Evolutionary conservation across 2,329 filamentous ascomycete species (phyloP), one percentile per base, ranked within the genome.

Genomic region (Calonectria hawksworthii): DNA sequence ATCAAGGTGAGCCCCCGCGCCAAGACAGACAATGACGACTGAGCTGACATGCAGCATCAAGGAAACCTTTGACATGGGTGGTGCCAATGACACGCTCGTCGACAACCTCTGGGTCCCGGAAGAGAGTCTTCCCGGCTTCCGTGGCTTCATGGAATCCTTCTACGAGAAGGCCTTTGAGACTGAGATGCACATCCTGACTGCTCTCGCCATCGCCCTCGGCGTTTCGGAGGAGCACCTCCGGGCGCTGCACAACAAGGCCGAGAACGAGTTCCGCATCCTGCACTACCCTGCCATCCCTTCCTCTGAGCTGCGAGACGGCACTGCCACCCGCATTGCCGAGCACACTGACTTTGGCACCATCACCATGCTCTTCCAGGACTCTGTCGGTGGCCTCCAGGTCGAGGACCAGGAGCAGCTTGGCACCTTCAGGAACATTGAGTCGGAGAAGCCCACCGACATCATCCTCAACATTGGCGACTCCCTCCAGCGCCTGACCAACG

Each of bases 201-300:
- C 94, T 9, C 94, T 96, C 72, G 94, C 94, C 1, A 86, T 95
- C 18, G 95, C 94, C 0, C 91, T 96, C 88, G 92, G 90, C 1
- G 86, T 96, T 10, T 89, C 92, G 0, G 89, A 92, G 77, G 82
- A 82, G 3, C 96, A 93, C 87, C 96, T 98, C 79, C 94, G 96
- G 79, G 81, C 84, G 9, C 80, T 89, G 56, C 91, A 93, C 81
- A 87, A 86, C 41, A 88, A 89, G 0, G 86, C 89, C 72, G 89
- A 92, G 77, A 91, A 92, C 75, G 91, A 93, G 74, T 84, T 93
- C 13, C 88, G 92, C 2, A 82, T 94, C 32, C 83, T 93, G 21
- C 91, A 93, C 80, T 93, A 86, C 70, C 85, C 85, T 3, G 79
- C 83, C 1, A 78, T 84, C 16, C 79, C 83, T 14, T 80, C 80